Percentiles rank a stretch among this genome's conserved stretches.
Conservation (phyloP, 2,329 filamentous ascomycete species). For the Penicillium paneum region DNA sequence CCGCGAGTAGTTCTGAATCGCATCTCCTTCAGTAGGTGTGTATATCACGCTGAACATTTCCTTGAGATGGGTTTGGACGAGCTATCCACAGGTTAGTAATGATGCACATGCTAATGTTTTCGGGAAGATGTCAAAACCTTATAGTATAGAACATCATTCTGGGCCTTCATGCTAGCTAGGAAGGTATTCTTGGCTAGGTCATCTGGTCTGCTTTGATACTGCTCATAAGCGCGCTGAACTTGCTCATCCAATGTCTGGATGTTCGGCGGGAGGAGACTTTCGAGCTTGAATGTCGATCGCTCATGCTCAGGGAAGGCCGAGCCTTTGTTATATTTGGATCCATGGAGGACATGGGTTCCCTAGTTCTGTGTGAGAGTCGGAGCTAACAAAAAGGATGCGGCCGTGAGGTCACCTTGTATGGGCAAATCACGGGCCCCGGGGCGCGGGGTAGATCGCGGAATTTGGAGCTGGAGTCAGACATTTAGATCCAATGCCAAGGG, state of each 20-base stretch:
- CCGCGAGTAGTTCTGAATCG: conserved; percentile 78
- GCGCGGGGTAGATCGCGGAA: conserved; percentile 1
- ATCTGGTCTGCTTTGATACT: conserved; percentile 63
- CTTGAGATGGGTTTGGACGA: conserved; percentile 72
- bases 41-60: conserved; percentile 93
- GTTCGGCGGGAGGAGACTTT: conserved; percentile 68
- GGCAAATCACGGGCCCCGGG: not conserved
- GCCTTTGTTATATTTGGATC: conserved; percentile 76
- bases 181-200: conserved; percentile 83
- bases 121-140: conserved; percentile 47
- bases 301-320: conserved; percentile 72
- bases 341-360: conserved; percentile 53
- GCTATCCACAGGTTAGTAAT: conserved; percentile 39
- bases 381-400: conserved; percentile 28
- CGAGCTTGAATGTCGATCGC: conserved; percentile 65
- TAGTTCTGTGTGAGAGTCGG: conserved; percentile 24
- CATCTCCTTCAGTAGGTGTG: conserved; percentile 84
- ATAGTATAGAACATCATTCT: conserved; percentile 81
- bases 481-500: not conserved
- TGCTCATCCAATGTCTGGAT: conserved; percentile 76
- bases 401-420: not conserved
- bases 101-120: not conserved
- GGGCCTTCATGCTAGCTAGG: conserved; percentile 77
- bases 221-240: conserved; percentile 71
- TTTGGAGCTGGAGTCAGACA: conserved; percentile 6